A percentile compares a stretch with the other conserved stretches of the same genome.
Evolutionary conservation across 169 alveolate genomes (phyloP).

Genomic region (Cryptosporidium andersoni): DNA sequence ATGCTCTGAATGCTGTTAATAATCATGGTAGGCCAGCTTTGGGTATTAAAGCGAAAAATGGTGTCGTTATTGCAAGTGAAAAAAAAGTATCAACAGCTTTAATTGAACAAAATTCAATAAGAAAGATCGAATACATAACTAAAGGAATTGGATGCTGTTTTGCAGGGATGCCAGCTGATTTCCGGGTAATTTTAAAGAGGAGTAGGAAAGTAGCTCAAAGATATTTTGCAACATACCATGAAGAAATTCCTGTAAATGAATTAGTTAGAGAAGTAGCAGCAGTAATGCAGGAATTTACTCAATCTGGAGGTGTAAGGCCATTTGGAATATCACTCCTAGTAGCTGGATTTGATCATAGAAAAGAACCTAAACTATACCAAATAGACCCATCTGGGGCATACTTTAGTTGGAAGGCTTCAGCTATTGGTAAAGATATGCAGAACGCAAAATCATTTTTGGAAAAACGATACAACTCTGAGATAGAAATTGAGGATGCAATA

Average conservation of each 20-base stretch:
- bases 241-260: conserved; percentile 92
- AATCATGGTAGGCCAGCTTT: conserved; percentile 94
- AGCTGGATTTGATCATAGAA: conserved; percentile 94
- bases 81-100: conserved; percentile 88
- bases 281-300: conserved; percentile 97
- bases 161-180: conserved; percentile 99
- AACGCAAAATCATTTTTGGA: conserved; percentile 95
- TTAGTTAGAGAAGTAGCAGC: conserved; percentile 94
- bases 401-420: conserved; percentile 97
- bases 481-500: conserved; percentile 93
- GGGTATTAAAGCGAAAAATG: conserved; percentile 95
- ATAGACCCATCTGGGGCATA: conserved; percentile 99
- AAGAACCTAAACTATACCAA: conserved; percentile 94
- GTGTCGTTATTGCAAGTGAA: conserved; percentile 96
- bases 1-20: conserved; percentile 94
- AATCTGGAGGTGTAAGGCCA: conserved; percentile 99
- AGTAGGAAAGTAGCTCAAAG: conserved; percentile 86
- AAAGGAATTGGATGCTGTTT: conserved; percentile 91
- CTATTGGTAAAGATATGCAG: conserved; percentile 96
- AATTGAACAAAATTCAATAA: conserved; percentile 91
- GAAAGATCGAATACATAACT: conserved; percentile 90
- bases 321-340: conserved; percentile 96
- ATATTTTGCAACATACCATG: conserved; percentile 91
- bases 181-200: conserved; percentile 88
- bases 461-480: conserved; percentile 91